These are phyloP conservation scores for Zopfochytrium polystomum DNA, from an alignment of 371 early-diverging fungal species.

Conservation along the genomic window DNA sequence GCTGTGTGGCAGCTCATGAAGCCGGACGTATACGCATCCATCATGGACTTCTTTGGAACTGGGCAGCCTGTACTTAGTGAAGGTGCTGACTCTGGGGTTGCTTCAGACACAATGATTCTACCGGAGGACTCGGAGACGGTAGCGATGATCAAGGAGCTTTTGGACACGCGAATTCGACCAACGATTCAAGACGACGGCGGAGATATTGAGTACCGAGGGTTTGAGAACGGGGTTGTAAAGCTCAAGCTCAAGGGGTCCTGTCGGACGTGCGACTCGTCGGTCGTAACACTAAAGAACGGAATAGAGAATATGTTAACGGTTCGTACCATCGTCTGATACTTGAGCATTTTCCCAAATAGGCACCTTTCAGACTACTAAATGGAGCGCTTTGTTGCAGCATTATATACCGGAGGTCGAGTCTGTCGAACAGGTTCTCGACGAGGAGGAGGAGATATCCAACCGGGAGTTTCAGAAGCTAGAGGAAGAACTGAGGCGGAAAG, in stretches of 20 bases:
- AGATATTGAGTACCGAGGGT: slow-evolving; percentile 91
- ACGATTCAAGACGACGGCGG: slow-evolving; percentile 96
- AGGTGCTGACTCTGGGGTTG: slow-evolving; percentile 13
- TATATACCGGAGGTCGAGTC: slow-evolving; percentile 94
- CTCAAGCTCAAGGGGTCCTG: slow-evolving; percentile 94
- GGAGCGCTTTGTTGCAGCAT: slow-evolving; percentile 59
- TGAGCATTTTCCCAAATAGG: neutral
- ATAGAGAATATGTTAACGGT: slow-evolving; percentile 95
- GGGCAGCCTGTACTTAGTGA: slow-evolving; percentile 69
- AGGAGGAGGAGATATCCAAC: slow-evolving; percentile 33
- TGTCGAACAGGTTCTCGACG: slow-evolving; percentile 80
- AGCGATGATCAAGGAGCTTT: slow-evolving; percentile 94
- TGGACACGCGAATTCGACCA: slow-evolving; percentile 93
- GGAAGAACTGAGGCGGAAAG: slow-evolving; percentile 5
- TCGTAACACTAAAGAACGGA: slow-evolving; percentile 92
- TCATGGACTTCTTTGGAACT: slow-evolving; percentile 91
- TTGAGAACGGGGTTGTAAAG: slow-evolving; percentile 83
- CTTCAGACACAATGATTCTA: slow-evolving; percentile 67
- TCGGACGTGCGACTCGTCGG: slow-evolving; percentile 77
- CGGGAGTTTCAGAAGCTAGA: slow-evolving; percentile 53
- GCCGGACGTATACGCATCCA: slow-evolving; percentile 90
- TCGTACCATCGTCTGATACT: neutral
- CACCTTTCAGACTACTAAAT: neutral
- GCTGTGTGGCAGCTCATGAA: slow-evolving; percentile 92
- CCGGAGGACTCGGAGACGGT: slow-evolving; percentile 87